Evolutionary conservation across 2,329 filamentous ascomycete genomes (phyloP), one percentile per base, ranked within the genome.

Genomic region (Bimuria novae-zelandiae): DNA sequence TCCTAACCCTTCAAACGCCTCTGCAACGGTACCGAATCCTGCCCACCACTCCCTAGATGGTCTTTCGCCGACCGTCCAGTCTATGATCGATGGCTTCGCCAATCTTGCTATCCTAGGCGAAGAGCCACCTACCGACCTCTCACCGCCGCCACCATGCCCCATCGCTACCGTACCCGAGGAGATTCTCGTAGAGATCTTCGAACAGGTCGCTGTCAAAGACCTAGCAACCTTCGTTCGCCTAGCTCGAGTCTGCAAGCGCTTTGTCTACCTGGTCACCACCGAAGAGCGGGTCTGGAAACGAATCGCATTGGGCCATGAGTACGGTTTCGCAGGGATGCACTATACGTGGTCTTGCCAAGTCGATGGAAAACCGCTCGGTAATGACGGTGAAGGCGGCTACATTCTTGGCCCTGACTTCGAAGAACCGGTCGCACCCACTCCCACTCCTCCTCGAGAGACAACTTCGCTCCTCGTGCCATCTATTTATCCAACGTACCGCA

Each of bases 241-340:
- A 14, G 82, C 90, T 0, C 84, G 87, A 57, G 92, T 96, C 2
- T 97, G 93, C 78, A 95, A 91, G 71, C 85, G 88, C 12, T 78
- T 97, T 37, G 92, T 93, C 19, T 97, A 89, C 70, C 83, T 97
- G 17, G 87, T 96, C 44, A 80, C 85, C 25, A 89, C 89, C 5
- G 92, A 97, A 70, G 88, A 96, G 64, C 83, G 83, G 37, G 89
- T 96, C 64, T 99, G 94, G 92, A 90, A 87, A 54, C 83, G 85
- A 16, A 76, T 96, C 4, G 89, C 88, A 40, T 75, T 89, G 1
- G 88, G 86, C 0, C 56, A 75, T 11, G 84, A 90, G 68, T 88
- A 90, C 68, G 94, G 92, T 19, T 95, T 97, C 71, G 80, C 77
- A 4, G 84, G 82, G 29, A 96, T 97, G 90, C 87, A 90, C 69